Evolutionary conservation across 208 protist genomes (phyloP), one percentile per base, ranked within the genome.

Genomic region (Acanthamoeba lenticulata): DNA sequence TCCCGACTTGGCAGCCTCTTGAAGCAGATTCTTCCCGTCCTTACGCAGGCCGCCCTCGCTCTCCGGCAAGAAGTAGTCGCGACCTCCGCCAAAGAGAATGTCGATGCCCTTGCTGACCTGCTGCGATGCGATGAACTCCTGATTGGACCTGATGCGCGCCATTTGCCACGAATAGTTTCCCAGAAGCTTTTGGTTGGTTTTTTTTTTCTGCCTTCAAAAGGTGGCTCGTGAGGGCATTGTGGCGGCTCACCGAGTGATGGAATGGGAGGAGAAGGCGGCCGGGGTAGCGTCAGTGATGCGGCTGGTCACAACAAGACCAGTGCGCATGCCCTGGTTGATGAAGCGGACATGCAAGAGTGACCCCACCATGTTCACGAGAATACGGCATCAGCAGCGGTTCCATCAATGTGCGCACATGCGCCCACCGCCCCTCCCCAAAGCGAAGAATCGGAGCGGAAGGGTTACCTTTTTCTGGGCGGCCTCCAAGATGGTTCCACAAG

Each of bases 201-300:
- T n/a, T n/a, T n/a, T n/a, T n/a, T n/a, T n/a, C n/a, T n/a, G n/a
- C n/a, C n/a, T n/a, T n/a, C n/a, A n/a, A n/a, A 55, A 55, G 0
- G 11, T 9, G 0, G 47, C 15, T 55, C 2, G 52, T 60, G 21
- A 60, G 13, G 52, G 45, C 45, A 19, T 52, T 60, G 52, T 27
- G 11, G 52, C 11, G 52, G 11, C 32, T 40, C n/a, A 83, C 72
- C 72, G 34, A 49, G 27, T 83, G 0, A 49, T 52, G 15, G 81
- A 90, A 38, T 92, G 86, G 13, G 86, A 67, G 4, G 86, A 92
- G 32, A 88, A 94, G 11, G 52, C 9, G 7, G 72, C 45, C 9
- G 95, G 96, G 52, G 96, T 97, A 34, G 96, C 96, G 95, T 97
- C 72, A 1, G 95, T 94, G 0, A 96, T 69, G 21, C 74, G 21